phyloP scores from a whole-genome alignment of 2,329 filamentous ascomycete species.

The Colletotrichum orbiculare region DNA sequence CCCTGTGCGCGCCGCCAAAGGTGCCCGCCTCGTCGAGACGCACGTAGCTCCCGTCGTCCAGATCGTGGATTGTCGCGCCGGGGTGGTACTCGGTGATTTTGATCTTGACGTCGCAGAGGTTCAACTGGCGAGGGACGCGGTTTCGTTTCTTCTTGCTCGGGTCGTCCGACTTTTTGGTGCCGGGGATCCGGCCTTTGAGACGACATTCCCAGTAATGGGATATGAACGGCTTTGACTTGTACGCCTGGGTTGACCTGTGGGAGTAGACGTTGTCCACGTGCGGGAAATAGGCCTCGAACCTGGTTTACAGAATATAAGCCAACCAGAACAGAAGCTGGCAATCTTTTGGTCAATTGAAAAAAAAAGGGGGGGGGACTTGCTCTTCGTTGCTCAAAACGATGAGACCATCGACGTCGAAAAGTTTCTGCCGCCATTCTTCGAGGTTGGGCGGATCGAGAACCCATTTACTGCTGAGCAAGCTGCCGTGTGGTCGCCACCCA shows the following conservation, averaged over 20 bases:
- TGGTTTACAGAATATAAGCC: slow-evolving; percentile 46
- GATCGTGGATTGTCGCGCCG: slow-evolving; percentile 53
- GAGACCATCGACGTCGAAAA: slow-evolving; percentile 80
- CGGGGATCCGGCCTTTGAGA: slow-evolving; percentile 81
- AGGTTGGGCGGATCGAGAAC: slow-evolving; percentile 76
- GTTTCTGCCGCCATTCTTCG: slow-evolving; percentile 74
- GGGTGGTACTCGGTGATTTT: slow-evolving; percentile 85
- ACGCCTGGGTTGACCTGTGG: slow-evolving; percentile 82
- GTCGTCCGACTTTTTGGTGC: slow-evolving; percentile 82
- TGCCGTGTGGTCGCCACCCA: slow-evolving; percentile 53
- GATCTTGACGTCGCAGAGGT: slow-evolving; percentile 89
- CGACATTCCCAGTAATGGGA: slow-evolving; percentile 89
- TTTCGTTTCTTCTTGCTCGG: slow-evolving; percentile 87
- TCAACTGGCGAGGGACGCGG: slow-evolving; percentile 77
- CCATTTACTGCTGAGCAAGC: slow-evolving; percentile 65
- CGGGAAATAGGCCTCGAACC: slow-evolving; percentile 83
- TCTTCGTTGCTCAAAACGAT: slow-evolving; percentile 80
- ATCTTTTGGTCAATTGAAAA: not conserved
- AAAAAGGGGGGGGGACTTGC: slow-evolving; percentile 54
- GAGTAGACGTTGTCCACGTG: slow-evolving; percentile 89
- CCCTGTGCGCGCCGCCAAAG: slow-evolving; percentile 35
- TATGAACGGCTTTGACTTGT: slow-evolving; percentile 85
- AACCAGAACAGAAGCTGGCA: too few species aligned
- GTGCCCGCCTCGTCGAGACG: slow-evolving; percentile 34
- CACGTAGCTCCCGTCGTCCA: slow-evolving; percentile 34